Evolutionary conservation across 805 yeast genomes (phyloP), one percentile per base, ranked within the genome.

Genomic region (Candida chilensis): DNA sequence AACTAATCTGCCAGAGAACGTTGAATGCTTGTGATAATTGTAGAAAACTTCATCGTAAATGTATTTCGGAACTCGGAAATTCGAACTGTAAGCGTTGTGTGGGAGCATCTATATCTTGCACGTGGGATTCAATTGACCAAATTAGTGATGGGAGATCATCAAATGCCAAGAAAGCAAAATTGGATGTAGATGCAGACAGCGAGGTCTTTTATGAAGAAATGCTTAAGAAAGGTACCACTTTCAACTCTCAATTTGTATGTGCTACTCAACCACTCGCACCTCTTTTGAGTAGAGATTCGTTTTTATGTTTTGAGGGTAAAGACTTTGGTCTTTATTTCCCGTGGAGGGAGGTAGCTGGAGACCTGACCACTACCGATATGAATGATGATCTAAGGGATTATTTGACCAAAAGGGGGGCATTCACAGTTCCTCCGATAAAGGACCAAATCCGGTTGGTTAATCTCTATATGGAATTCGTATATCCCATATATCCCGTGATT

Each of bases 251-350:
- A 27, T 52, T 48, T 31, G 47, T 50, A 5, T 44, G 48, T 18
- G 44, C 56, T 1, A 43, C 53, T 3, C 56, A 52, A 30, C 56
- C 57, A 7, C 32, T 52, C 27, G 52, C 57, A 4, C 54, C 50
- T 22, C 37, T 52, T 10, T 37, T 52, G 18, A 47, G 53, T 20
- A 36, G 49, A 31, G 56, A 50, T 30, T 43, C 56, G 4, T 44
- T 50, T 31, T 29, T 52, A 14, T 42, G 54, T 11, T 37, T 50
- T 15, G 45, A 49, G n/a, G 56, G 54, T 1, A 53, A 51, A 11
- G 36, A 44, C 16, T 44, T 47, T 28, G 47, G 52, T 15, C 28
- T 49, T 11, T 52, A 37, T 34, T 50, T 43, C 29, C 57, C 56
- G 1, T 52, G 57, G 57, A 37, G 54, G 38, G 50, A 40, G 17